A percentile compares a stretch with the other conserved stretches of the same genome.
Conservation (phyloP, 2,329 filamentous ascomycete genomes). For the Ophiocordyceps robertsii region DNA sequence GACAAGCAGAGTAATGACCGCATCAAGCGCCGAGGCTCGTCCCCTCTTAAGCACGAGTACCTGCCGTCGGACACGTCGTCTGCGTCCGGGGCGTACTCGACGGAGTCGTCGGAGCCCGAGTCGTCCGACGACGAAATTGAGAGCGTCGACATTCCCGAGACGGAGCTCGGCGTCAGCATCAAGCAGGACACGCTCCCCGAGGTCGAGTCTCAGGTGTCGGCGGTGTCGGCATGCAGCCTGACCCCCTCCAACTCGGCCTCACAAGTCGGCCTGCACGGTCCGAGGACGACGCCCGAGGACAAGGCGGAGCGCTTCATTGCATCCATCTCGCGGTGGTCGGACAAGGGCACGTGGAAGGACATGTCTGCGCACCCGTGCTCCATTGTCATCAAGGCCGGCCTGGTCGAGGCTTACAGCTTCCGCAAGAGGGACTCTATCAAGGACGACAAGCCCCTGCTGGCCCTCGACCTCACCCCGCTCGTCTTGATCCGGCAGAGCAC, state of each 20-base stretch:
- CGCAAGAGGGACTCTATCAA: conserved; percentile 14
- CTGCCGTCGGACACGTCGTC: conserved; percentile 64
- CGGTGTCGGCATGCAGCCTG: conserved; percentile 42
- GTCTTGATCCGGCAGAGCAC: conserved; percentile 86
- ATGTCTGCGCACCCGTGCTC: conserved; percentile 37
- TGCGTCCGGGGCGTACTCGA: conserved; percentile 36
- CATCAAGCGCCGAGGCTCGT: conserved; percentile 65
- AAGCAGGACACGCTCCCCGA: conserved; percentile 16
- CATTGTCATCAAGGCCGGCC: conserved; percentile 42
- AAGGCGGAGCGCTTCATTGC: conserved; percentile 35
- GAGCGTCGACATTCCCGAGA: conserved; percentile 45
- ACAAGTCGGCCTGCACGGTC: conserved; percentile 49
- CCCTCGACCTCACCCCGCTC: conserved; percentile 78
- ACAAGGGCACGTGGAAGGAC: conserved; percentile 48
- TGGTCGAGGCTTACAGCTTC: conserved; percentile 43
- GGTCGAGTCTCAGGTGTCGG: conserved; percentile 15
- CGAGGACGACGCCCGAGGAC: conserved; percentile 19
- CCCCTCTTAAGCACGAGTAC: conserved; percentile 94
- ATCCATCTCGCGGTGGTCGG: conserved; percentile 48
- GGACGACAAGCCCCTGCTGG: conserved; percentile 38
- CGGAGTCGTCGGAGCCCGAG: conserved; percentile 34
- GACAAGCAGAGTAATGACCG: conserved; percentile 28
- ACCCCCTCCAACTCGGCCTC: conserved; percentile 74
- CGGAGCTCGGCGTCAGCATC: conserved; percentile 44
- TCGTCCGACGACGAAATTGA: conserved; percentile 44